These are phyloP conservation scores for Mallotus nudiflorus DNA, from an alignment of 345 rosid species.

Conservation along the genomic window DNA sequence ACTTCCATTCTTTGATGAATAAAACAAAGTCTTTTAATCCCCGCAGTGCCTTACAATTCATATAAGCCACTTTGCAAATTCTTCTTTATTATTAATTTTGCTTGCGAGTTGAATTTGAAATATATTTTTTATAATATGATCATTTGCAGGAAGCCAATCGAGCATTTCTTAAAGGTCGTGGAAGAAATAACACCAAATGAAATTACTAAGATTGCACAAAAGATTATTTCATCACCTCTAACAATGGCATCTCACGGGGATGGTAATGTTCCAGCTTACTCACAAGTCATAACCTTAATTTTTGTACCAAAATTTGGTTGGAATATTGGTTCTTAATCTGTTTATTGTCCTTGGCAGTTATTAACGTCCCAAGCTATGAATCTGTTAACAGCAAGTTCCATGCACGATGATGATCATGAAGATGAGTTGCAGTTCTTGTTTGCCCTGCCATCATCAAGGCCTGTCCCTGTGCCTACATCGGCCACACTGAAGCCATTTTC, in stretches of 20 bases:
- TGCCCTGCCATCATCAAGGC: not conserved
- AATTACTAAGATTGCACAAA: constrained; percentile 47
- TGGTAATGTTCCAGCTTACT: constrained; percentile 43
- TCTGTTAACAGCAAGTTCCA: constrained; percentile 55
- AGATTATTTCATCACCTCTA: constrained; percentile 73
- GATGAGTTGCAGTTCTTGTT: not conserved
- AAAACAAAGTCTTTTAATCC: not conserved
- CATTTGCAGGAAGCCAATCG: constrained; percentile 68
- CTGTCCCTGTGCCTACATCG: not conserved
- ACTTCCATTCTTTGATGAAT: no score
- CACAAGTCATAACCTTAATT: not conserved
- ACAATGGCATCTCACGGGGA: constrained; percentile 89
- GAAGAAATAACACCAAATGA: constrained; percentile 62
- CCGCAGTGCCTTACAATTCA: not conserved
- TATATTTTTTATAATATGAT: not conserved
- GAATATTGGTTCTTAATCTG: not conserved
- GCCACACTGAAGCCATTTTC: not conserved
- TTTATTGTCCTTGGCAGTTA: constrained; percentile 42
- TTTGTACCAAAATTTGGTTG: not conserved
- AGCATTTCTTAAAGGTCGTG: constrained; percentile 65
- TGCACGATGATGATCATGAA: constrained; percentile 13
- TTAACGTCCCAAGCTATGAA: constrained; percentile 67
- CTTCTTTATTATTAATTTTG: not conserved
- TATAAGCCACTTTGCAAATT: not conserved
- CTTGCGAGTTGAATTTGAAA: not conserved